Base-by-base conservation (phyloP, 192 early-diverging fungal genomes). In the Obelidium mucronatum region DNA sequence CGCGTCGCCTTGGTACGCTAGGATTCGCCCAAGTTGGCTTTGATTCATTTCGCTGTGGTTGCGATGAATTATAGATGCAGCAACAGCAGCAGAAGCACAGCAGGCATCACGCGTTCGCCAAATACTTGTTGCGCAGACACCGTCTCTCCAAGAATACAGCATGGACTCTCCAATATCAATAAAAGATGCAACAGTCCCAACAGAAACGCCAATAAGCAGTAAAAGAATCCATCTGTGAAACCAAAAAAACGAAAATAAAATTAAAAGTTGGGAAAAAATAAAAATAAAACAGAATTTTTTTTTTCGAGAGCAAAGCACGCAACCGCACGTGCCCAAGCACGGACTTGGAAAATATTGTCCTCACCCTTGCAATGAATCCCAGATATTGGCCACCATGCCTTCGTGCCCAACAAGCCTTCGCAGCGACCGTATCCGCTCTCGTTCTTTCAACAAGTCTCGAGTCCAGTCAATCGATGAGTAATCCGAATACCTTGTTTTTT, bases 401-500 rank as follows among this genome's bases (percentile, higher is more conserved):
- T 22, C 11, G 11, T 13, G 11, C 11, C 48, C 48, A 13, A 8
- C 22, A 8, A 13, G 48, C 48, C 22, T 8, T 11, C 58, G 58
- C 33, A 60, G 28, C 13, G 31, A 35, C 26, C 82, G 82, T 24
- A 90, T 80, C 26, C 94, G 79, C 24, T 88, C 86, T 39, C 91
- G 85, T 79, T 97, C 95, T 77, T 94, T 90, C 26, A 93, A 90
- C 68, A 85, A 85, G 80, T 97, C 95, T 72, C 94, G 94, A 42
- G 94, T 91, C 93, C 93, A 96, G 81, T 96, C 94, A 33, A 89
- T 86, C 8, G 88, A 87, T 4, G 82, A 74, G 37, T 85, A 89
- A 67, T 89, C 86, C 11, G 11, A 13, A 51, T n/a, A n/a, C n/a
- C n/a, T n/a, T n/a, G n/a, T n/a, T n/a, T n/a, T n/a, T n/a, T n/a